Base-by-base conservation (phyloP, 2,329 filamentous ascomycete species). In the Daldinia sp. region DNA sequence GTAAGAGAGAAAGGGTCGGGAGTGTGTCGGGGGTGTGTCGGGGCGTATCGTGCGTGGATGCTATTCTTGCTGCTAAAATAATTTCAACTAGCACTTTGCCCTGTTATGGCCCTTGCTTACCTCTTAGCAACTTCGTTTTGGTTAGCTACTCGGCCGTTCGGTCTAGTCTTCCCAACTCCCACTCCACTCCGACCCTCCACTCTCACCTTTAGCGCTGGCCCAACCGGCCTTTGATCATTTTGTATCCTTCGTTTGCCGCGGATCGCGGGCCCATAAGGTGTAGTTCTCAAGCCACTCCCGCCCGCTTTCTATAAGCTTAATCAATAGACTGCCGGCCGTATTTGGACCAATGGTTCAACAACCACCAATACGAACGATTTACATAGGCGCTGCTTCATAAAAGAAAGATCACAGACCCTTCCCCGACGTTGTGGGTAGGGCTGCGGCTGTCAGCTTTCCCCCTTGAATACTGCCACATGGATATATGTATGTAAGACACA, bases 261-360 rank as follows among this genome's bases (percentile, higher is more conserved):
- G 62, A 57, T 48, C 54, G 59, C 48, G 20, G 62, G 28, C 56
- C 57, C 57, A 42, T 60, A 30, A 26, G 51, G 51, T 39, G 10
- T 39, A 53, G 35, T 56, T 55, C 26, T 33, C 28, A 41, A 68
- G 68, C 64, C 61, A 67, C 68, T 62, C 30, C 64, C 64, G 60
- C 60, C 35, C 50, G 41, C 48, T 44, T 59, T 56, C 67, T 18
- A 62, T 48, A 53, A 59, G 60, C 58, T 70, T 62, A 65, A 62
- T 30, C 44, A 53, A 57, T 59, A 55, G 37, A 58, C 33, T 58
- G 56, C 58, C 39, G 50, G 41, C 18, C 68, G 58, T 70, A 65
- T 63, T 57, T 35, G 65, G 30, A 55, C 67, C 65, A 65, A 70
- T 70, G 44, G 28, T 33, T 15, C 13, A 33, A 30, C 28, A 51